These are phyloP conservation scores for Solanum neorickii DNA, from an alignment of 257 asterid genomes.

Conservation along the genomic window DNA sequence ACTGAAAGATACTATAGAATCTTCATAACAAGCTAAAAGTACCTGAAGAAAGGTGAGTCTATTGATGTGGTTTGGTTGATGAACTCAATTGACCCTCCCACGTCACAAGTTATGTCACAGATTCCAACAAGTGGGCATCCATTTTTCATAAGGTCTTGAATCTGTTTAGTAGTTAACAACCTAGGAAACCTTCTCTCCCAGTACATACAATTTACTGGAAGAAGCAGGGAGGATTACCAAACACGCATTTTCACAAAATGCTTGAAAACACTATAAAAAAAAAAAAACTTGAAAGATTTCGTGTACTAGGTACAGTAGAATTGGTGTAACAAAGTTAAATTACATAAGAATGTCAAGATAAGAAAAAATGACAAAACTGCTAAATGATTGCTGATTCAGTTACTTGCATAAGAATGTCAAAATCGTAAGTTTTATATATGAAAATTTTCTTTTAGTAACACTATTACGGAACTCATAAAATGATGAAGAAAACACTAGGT, in stretches of 20 bases:
- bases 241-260: not conserved
- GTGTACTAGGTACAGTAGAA: not conserved
- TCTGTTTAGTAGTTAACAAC: slow-evolving; percentile 51
- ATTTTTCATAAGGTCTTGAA: slow-evolving; percentile 53
- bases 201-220: slow-evolving; percentile 88
- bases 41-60: slow-evolving; percentile 96
- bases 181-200: slow-evolving; percentile 94
- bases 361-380: not conserved
- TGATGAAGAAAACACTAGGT: not conserved
- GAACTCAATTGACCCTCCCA: slow-evolving; percentile 83
- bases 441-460: not conserved
- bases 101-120: slow-evolving; percentile 84
- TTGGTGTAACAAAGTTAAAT: not conserved
- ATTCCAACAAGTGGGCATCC: slow-evolving; percentile 82
- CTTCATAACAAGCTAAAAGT: not conserved
- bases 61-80: slow-evolving; percentile 63
- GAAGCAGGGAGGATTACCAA: not conserved
- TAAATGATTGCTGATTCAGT: not conserved
- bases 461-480: not conserved
- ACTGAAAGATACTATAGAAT: not conserved
- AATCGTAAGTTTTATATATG: not conserved
- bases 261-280: not conserved
- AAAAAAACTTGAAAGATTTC: not conserved
- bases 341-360: not conserved
- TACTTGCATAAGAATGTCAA: not conserved